These are phyloP conservation scores for Liriodendron chinense DNA, from an alignment of 164 flowering plant species.

Conservation along the genomic window DNA sequence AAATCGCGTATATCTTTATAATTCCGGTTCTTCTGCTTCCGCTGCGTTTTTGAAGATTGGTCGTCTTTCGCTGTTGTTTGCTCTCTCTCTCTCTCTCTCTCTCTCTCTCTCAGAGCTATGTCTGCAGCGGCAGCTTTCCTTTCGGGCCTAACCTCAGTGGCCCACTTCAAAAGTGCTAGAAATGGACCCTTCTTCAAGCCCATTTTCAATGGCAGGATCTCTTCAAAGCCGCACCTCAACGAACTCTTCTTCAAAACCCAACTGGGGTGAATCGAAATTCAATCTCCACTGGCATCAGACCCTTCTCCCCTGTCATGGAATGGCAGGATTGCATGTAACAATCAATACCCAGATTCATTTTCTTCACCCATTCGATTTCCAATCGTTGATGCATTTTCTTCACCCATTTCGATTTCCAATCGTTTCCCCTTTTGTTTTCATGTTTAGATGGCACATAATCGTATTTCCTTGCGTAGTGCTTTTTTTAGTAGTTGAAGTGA, in stretches of 20 bases:
- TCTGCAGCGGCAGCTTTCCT: constrained; percentile 12
- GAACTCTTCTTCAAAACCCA: constrained; percentile 26
- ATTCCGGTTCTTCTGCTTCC: neutral
- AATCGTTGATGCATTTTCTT: too few relatives aligned
- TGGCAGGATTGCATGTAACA: constrained; percentile 79
- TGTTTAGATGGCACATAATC: neutral
- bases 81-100: constrained; percentile 1
- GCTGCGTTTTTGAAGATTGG: neutral
- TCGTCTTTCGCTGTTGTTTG: too few relatives aligned
- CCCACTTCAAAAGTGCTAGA: constrained; percentile 7
- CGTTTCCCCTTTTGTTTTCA: neutral
- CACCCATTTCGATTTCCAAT: too few relatives aligned
- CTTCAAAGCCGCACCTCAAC: constrained; percentile 15
- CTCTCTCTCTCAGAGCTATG: neutral
- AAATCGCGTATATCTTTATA: neutral
- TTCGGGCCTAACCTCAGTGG: neutral
- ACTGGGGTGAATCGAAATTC: constrained; percentile 23
- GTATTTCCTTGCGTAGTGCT: neutral
- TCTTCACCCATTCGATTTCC: neutral
- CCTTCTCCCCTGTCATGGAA: constrained; percentile 60
- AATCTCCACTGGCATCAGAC: constrained; percentile 14
- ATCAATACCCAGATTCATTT: neutral
- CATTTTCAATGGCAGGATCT: constrained; percentile 16
- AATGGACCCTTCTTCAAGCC: constrained; percentile 8
- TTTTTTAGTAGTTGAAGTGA: constrained; percentile 2